A percentile compares a stretch with the other conserved stretches of the same genome.
Evolutionary conservation across 768 basidiomycete genomes (phyloP).

Genomic region (Lactarius evosmus): DNA sequence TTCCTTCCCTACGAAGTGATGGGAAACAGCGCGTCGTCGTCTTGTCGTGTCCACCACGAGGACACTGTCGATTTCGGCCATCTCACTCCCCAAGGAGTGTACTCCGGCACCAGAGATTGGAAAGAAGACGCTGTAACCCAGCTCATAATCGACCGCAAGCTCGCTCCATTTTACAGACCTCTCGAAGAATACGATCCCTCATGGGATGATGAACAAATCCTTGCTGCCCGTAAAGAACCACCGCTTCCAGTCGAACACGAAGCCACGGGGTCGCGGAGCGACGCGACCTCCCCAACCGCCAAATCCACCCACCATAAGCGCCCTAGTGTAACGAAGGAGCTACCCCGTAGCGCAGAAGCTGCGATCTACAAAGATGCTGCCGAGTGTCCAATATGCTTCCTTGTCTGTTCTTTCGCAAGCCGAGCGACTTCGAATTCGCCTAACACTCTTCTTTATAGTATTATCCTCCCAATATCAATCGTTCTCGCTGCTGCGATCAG

Average conservation of each 20-base stretch:
- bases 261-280: conserved; percentile 42
- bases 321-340: conserved; percentile 58
- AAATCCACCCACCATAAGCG: conserved; percentile 52
- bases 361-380: conserved; percentile 78
- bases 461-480: conserved; percentile 96
- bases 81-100: conserved; percentile 81
- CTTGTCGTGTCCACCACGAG: conserved; percentile 70
- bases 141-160: conserved; percentile 80
- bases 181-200: conserved; percentile 88
- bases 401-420: conserved; percentile 53
- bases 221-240: conserved; percentile 71
- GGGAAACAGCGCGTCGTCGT: conserved; percentile 81
- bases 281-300: conserved; percentile 37
- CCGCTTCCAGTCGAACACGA: conserved; percentile 45
- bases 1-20: conserved; percentile 39
- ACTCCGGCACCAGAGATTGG: conserved; percentile 84
- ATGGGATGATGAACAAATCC: conserved; percentile 87
- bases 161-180: conserved; percentile 96
- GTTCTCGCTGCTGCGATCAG: conserved; percentile 97
- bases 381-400: conserved; percentile 98
- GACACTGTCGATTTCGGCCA: conserved; percentile 81
- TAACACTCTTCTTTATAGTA: conserved; percentile 52
- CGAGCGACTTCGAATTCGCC: conserved; percentile 27
- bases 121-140: conserved; percentile 83
- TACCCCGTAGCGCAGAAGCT: conserved; percentile 63